phyloP scores from a whole-genome alignment of 1,139 yeast genomes.

The Kurtzmaniella quercitrusa region DNA sequence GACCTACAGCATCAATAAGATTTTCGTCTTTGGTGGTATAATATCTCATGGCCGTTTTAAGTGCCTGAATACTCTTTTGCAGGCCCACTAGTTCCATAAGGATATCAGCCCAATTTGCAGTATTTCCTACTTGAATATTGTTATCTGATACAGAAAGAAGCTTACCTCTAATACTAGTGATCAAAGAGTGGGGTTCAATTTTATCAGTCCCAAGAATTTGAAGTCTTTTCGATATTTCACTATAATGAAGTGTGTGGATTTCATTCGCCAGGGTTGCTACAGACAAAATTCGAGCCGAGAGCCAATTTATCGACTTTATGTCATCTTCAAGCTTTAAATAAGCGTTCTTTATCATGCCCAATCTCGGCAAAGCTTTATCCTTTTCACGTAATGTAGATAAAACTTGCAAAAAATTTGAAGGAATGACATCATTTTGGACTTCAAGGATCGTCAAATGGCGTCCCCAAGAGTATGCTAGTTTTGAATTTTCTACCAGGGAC shows the following conservation, averaged over 20 bases:
- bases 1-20: conserved; percentile 44
- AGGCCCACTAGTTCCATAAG: conserved; percentile 43
- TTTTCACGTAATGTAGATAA: conserved; percentile 36
- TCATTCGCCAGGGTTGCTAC: conserved; percentile 17
- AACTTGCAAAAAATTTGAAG: conserved; percentile 22
- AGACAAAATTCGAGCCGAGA: conserved; percentile 46
- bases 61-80: conserved; percentile 52
- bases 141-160: conserved; percentile 16
- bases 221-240: not conserved
- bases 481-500: conserved; percentile 29
- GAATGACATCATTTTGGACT: conserved; percentile 31
- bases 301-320: conserved; percentile 59
- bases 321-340: conserved; percentile 33
- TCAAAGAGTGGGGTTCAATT: not conserved
- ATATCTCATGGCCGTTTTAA: conserved; percentile 50
- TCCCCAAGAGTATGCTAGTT: conserved; percentile 66
- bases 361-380: conserved; percentile 30
- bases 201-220: conserved; percentile 4
- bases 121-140: conserved; percentile 6
- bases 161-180: conserved; percentile 17
- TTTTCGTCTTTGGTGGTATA: conserved; percentile 44
- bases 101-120: conserved; percentile 71
- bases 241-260: conserved; percentile 3
- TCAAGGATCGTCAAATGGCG: conserved; percentile 55
- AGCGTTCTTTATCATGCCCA: conserved; percentile 43